A percentile compares a stretch with the other conserved stretches of the same genome.
phyloP scores from a whole-genome alignment of 768 basidiomycete species.

The Phanerochaete sordida region DNA sequence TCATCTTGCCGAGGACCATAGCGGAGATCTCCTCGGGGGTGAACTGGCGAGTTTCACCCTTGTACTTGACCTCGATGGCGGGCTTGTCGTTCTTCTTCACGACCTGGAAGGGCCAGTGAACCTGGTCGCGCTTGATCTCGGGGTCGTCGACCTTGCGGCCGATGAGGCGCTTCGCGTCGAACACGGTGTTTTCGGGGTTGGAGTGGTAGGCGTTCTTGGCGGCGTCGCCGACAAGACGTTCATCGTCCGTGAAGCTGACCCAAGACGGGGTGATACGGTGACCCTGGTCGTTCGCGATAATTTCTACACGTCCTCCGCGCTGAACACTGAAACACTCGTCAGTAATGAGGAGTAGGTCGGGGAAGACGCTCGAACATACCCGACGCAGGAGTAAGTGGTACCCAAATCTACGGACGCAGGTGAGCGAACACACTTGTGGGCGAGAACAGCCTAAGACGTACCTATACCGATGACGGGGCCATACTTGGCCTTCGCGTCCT shows the following conservation, averaged over 20 bases:
- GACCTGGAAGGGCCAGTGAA: conserved; percentile 90
- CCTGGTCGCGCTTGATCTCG: conserved; percentile 79
- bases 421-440: conserved; percentile 3
- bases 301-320: conserved; percentile 50
- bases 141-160: conserved; percentile 80
- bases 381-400: conserved; percentile 94
- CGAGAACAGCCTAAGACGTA: conserved; percentile 29
- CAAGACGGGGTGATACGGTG: conserved; percentile 65
- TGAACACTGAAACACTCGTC: conserved; percentile 27
- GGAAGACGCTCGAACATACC: conserved; percentile 47
- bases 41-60: conserved; percentile 77
- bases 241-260: conserved; percentile 56
- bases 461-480: conserved; percentile 94
- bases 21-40: conserved; percentile 93
- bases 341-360: neutral
- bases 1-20: conserved; percentile 97
- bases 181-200: conserved; percentile 92
- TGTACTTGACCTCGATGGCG: conserved; percentile 71
- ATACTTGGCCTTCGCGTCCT: conserved; percentile 59
- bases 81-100: conserved; percentile 81
- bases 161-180: conserved; percentile 95
- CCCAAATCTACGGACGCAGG: conserved; percentile 63
- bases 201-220: conserved; percentile 95
- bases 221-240: conserved; percentile 83
- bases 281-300: conserved; percentile 54